Base-by-base conservation (phyloP, 345 rosid genomes). In the Camelina sativa region DNA sequence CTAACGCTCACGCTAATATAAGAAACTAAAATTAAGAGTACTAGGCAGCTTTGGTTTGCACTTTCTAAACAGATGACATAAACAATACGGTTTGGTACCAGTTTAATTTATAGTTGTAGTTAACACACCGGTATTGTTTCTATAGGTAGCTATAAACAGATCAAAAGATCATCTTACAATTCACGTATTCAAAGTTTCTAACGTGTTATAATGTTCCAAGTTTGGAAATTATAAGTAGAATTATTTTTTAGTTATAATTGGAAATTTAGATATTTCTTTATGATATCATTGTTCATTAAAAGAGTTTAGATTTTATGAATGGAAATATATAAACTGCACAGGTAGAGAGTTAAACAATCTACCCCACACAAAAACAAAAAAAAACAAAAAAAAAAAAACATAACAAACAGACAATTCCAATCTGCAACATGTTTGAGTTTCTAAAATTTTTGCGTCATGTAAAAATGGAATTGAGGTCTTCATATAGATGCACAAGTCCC, bases 51-150 rank as follows among this genome's bases (percentile, higher is more conserved):
- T 55, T 43, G 28, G 17, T 43, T 54, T 55, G 16, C 43, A 55
- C 12, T n/a, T 55, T 41, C 11, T 16, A 55, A 68, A 69, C 53
- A 28, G 17, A 16, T 69, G 4, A 19, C 41, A 6, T 32, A 11
- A 23, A 22, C 13, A n/a, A 23, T 9, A 5, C 15, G 20, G 62
- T 40, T 28, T 11, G 62, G 41, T 25, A 54, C 51, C 25, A 54
- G 10, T 25, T n/a, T n/a, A 5, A 10, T 41, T 68, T n/a, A 68
- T 54, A 58, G 43, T 34, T 58, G 63, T 34, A 59, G 17, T 16
- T 28, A 28, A 28, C 23, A 34, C 44, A 16, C 6, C 17, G 8
- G 15, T 8, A n/a, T n/a, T 12, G 7, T 59, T 35, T 13, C 4
- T 38, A 0, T 61, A 1, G 48, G 11, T 40, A 2, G 46, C 17